Percentiles rank a stretch among this genome's conserved stretches.
Conservation (phyloP, 2,329 filamentous ascomycete species). For the Claviceps capensis region DNA sequence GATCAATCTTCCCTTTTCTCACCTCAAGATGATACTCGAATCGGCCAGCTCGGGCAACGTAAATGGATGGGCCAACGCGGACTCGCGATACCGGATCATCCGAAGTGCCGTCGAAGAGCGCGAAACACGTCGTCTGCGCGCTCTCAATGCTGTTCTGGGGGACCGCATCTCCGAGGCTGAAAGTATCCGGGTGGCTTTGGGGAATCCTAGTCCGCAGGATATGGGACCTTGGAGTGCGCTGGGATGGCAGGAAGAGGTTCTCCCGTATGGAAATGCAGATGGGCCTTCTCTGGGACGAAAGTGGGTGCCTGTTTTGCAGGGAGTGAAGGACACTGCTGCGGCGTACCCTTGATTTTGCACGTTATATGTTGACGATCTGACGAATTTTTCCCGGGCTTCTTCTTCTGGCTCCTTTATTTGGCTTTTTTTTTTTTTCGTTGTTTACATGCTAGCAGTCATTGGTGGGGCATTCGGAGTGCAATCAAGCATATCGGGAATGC, state of each 20-base stretch:
- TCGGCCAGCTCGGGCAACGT: constrained; percentile 37
- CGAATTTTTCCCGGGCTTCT: not conserved
- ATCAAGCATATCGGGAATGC: not conserved
- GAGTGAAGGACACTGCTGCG: constrained; percentile 11
- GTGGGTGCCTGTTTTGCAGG: constrained; percentile 26
- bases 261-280: constrained; percentile 24
- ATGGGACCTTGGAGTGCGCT: constrained; percentile 31
- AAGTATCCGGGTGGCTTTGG: constrained; percentile 22
- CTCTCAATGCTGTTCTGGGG: constrained; percentile 27
- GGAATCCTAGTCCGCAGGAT: constrained; percentile 24
- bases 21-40: constrained; percentile 53
- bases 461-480: not conserved
- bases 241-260: constrained; percentile 34
- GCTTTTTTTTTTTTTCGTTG: too few species aligned
- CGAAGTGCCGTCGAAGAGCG: constrained; percentile 40
- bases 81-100: constrained; percentile 34
- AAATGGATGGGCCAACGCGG: constrained; percentile 34
- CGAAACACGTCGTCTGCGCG: constrained; percentile 38
- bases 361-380: constrained; percentile 1
- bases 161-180: constrained; percentile 22
- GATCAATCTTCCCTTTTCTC: constrained; percentile 54
- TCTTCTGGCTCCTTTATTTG: not conserved
- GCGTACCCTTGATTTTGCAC: constrained; percentile 18
- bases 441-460: not conserved
- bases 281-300: constrained; percentile 28